Evolutionary conservation across 352 stramenopile species (phyloP), one percentile per base, ranked within the genome.

Genomic region (Globisporangium abappressorium): DNA sequence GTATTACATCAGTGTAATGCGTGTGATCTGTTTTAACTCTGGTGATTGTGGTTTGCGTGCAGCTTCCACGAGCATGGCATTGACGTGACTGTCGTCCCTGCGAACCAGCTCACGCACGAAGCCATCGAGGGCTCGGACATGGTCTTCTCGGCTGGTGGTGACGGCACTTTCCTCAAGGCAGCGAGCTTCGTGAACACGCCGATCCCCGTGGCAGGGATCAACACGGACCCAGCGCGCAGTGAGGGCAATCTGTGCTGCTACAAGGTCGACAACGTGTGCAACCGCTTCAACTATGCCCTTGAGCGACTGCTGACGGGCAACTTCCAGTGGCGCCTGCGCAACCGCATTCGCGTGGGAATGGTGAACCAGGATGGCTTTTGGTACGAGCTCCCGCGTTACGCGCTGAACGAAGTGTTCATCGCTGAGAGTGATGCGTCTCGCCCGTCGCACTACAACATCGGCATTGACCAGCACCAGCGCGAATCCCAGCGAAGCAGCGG

Each of bases 351-450:
- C 68, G 87, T 95, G 0, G 87, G 85, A 22, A 94, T 96, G 86
- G 88, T 96, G 36, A 94, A 96, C 68, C 88, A 94, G 56, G 88
- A 96, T 70, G 88, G 88, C 3, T 94, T 87, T 70, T 94, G 89
- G 84, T 92, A 94, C 49, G 87, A 96, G 51, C 69, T 96, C 20
- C 87, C 87, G 46, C 87, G 85, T 14, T 96, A 91, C 60, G 89
- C 89, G 34, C 74, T 96, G 33, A 96, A 96, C 66, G 89, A 96
- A 80, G 87, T 96, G 49, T 96, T 96, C 65, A 95, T 96, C 65
- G 89, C 89, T 9, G 89, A 96, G 72, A 88, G 83, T 26, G 89
- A 96, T 38, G 84, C 89, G 38, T 94, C 87, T 30, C 87, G 87
- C 1, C 89, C 89, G 43, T 94, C 87, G 51, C 84, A 93, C 68